Conservation (phyloP, 2,329 filamentous ascomycete species). For the Polytolypa hystricis region DNA sequence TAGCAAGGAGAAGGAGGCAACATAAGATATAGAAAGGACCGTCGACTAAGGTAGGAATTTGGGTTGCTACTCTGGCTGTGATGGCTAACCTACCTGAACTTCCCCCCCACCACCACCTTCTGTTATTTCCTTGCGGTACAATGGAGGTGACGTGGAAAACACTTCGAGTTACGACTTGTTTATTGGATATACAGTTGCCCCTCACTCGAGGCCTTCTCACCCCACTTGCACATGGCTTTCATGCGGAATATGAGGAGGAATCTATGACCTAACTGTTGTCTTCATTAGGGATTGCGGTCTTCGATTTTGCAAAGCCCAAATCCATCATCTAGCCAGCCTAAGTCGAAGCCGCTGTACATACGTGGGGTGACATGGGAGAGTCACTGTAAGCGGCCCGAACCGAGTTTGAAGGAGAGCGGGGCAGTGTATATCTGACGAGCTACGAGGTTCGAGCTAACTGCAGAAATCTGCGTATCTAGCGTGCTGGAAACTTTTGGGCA, state of each 20-base stretch:
- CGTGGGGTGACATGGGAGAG: constrained; percentile 5
- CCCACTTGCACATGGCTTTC: not conserved
- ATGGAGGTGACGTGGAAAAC: constrained; percentile 5
- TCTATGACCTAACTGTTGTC: not conserved
- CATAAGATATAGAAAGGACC: constrained; percentile 11
- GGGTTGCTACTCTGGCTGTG: too few species aligned
- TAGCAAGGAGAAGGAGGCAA: constrained; percentile 10
- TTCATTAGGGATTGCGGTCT: constrained; percentile 1
- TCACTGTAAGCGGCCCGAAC: constrained; percentile 9
- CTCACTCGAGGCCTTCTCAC: not conserved
- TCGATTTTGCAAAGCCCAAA: not conserved
- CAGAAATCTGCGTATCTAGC: not conserved
- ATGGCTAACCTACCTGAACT: too few species aligned
- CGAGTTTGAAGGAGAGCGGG: constrained; percentile 7
- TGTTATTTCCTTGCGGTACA: not conserved
- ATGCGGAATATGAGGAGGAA: constrained; percentile 2
- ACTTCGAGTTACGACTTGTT: constrained; percentile 1
- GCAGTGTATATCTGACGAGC: constrained; percentile 5
- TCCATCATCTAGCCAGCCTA: constrained; percentile 5
- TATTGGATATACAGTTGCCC: constrained; percentile 1
- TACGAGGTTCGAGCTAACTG: constrained; percentile 3
- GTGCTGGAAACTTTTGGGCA: constrained; percentile 11
- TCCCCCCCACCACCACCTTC: constrained; percentile 3
- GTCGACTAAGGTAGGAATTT: too few species aligned
- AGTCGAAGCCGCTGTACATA: constrained; percentile 1